Percentiles rank a stretch among this genome's conserved stretches.
Evolutionary conservation across 257 asterid species (phyloP).

Genomic region (Ilex asprella): DNA sequence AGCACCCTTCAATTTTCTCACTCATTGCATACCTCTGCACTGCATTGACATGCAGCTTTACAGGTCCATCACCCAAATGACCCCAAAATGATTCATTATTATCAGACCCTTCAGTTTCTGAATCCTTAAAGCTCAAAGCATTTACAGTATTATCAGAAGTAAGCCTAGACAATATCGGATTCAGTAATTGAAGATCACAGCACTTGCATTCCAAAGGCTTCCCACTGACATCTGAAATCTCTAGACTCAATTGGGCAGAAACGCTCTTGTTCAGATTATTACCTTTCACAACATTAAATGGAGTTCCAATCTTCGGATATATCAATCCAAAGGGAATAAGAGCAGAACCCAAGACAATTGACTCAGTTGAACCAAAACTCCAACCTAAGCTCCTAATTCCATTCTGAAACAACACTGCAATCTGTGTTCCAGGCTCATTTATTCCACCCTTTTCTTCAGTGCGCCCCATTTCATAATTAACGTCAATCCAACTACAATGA

Average conservation of each 20-base stretch:
- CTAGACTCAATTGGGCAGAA: conserved; percentile 54
- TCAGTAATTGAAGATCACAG: conserved; percentile 71
- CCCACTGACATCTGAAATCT: conserved; percentile 60
- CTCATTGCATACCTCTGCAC: conserved; percentile 35
- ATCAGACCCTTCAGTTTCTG: conserved; percentile 21
- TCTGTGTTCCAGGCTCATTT: conserved; percentile 13
- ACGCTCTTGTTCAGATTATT: conserved; percentile 21
- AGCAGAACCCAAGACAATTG: conserved; percentile 62
- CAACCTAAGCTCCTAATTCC: conserved; percentile 51
- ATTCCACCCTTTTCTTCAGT: conserved; percentile 14
- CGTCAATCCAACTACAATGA: conserved; percentile 81
- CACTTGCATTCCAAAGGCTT: conserved; percentile 62
- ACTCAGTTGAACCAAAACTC: conserved; percentile 71
- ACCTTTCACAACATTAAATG: conserved; percentile 27
- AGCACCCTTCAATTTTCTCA: conserved; percentile 24
- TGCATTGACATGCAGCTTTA: conserved; percentile 52
- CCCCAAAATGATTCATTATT: conserved; percentile 22
- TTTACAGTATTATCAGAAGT: conserved; percentile 25
- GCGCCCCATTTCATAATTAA: conserved; percentile 21
- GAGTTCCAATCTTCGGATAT: conserved; percentile 58
- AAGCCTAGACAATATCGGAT: conserved; percentile 19
- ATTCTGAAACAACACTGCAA: conserved; percentile 23
- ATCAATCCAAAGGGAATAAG: conserved; percentile 73
- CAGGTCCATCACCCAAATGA: conserved; percentile 30
- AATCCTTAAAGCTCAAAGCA: conserved; percentile 27